A percentile compares a stretch with the other conserved stretches of the same genome.
These are phyloP conservation scores for Avicennia marina DNA, from an alignment of 257 asterid species.

Conservation along the genomic window DNA sequence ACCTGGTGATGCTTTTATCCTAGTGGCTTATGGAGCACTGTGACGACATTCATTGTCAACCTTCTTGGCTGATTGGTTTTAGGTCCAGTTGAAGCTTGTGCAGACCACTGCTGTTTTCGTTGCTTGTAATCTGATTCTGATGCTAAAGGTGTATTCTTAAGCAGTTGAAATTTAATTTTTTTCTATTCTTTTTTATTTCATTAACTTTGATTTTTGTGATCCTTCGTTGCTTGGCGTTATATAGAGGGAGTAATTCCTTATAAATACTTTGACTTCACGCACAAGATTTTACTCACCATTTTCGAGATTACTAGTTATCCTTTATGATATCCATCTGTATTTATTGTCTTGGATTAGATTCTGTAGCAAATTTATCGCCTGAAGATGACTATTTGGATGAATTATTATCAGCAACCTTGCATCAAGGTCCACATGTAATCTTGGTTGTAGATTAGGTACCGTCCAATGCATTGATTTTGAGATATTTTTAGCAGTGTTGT, in stretches of 20 bases:
- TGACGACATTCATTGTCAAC: not conserved
- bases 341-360: not conserved
- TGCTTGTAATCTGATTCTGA: slow-evolving; percentile 18
- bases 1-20: slow-evolving; percentile 6
- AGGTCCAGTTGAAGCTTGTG: not conserved
- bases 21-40: not conserved
- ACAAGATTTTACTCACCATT: slow-evolving; percentile 7
- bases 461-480: not conserved
- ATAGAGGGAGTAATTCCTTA: not conserved
- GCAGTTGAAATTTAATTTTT: slow-evolving; percentile 7
- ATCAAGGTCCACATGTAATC: not conserved
- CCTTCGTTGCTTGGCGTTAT: not conserved
- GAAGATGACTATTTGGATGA: not conserved
- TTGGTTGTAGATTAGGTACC: not conserved
- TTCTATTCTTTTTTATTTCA: too few relatives aligned
- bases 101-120: not conserved
- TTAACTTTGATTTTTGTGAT: not conserved
- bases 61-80: slow-evolving; percentile 1
- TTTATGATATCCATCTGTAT: not conserved
- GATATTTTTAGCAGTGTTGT: not conserved
- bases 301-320: not conserved
- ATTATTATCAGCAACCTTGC: not conserved
- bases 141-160: slow-evolving; percentile 7
- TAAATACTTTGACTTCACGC: not conserved
- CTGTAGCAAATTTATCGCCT: not conserved